These are phyloP conservation scores for Pseudogymnoascus sp. DNA, from an alignment of 2,329 filamentous ascomycete genomes.

Conservation along the genomic window DNA sequence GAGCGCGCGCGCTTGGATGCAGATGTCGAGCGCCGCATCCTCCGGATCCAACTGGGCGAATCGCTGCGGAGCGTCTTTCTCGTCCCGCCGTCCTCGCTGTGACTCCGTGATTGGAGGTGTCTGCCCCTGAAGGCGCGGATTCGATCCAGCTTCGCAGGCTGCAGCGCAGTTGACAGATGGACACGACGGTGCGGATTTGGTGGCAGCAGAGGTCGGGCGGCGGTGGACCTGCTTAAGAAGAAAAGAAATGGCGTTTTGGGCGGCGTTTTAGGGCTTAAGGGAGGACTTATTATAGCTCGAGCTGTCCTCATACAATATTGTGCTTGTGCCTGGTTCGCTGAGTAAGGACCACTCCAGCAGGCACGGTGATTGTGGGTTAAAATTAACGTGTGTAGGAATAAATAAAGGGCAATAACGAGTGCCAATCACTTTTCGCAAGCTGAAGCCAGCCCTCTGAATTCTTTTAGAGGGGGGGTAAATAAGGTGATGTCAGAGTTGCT, in stretches of 20 bases:
- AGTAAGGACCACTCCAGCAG: neutral
- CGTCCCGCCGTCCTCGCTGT: neutral
- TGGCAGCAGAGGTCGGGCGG: neutral
- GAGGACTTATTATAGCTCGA: neutral
- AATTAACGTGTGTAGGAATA: neutral
- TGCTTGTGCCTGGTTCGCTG: neutral
- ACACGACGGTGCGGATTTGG: neutral
- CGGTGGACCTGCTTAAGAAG: neutral
- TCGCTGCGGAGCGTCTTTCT: constrained; percentile 13
- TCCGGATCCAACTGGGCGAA: constrained; percentile 23
- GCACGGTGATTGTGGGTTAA: neutral
- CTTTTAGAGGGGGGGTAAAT: neutral
- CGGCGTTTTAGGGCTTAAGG: neutral
- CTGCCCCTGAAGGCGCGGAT: constrained; percentile 25
- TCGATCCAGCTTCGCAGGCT: constrained; percentile 21
- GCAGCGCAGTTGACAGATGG: neutral
- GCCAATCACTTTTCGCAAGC: neutral
- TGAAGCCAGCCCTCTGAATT: neutral
- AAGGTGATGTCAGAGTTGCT: constrained; percentile 1
- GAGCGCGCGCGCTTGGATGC: constrained; percentile 20
- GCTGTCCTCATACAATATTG: neutral
- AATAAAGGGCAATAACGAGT: neutral
- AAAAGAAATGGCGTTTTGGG: neutral
- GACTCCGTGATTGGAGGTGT: constrained; percentile 11
- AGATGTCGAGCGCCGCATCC: constrained; percentile 21